Evolutionary conservation across 2,329 filamentous ascomycete species (phyloP).

Genomic region (Curvularia sp.): DNA sequence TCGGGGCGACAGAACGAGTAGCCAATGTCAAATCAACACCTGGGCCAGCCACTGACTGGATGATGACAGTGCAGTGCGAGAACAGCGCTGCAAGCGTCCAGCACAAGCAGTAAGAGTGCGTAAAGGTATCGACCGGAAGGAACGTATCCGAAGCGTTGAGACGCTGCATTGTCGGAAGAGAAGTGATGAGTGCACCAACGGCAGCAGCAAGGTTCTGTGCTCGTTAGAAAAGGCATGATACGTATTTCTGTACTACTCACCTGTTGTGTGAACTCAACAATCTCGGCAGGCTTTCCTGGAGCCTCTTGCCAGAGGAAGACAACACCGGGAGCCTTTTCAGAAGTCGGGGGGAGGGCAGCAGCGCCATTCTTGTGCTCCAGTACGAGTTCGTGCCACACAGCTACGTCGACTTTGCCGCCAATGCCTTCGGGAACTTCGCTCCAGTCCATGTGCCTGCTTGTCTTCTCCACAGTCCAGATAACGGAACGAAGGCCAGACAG

Average conservation of each 20-base stretch:
- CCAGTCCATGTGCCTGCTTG: conserved; percentile 94
- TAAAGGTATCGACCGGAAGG: conserved; percentile 81
- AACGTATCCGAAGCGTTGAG: conserved; percentile 79
- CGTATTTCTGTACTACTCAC: conserved; percentile 45
- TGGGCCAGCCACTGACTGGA: conserved; percentile 84
- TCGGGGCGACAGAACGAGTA: conserved; percentile 77
- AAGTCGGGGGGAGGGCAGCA: conserved; percentile 68
- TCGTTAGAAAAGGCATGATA: conserved; percentile 16
- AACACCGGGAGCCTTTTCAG: conserved; percentile 59
- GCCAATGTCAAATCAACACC: conserved; percentile 75
- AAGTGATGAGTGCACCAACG: conserved; percentile 76
- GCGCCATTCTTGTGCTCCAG: conserved; percentile 65
- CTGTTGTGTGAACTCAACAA: conserved; percentile 80
- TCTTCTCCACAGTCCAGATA: conserved; percentile 91
- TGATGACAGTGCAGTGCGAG: conserved; percentile 81
- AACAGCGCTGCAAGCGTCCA: conserved; percentile 84
- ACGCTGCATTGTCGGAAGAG: conserved; percentile 76
- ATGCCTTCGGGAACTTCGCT: conserved; percentile 82
- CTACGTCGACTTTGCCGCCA: conserved; percentile 76
- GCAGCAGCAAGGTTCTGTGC: conserved; percentile 84
- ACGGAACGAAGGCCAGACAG: conserved; percentile 76
- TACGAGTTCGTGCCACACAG: conserved; percentile 92
- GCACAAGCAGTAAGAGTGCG: conserved; percentile 78
- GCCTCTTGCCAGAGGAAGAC: conserved; percentile 71
- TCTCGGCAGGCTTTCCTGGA: conserved; percentile 61